These are phyloP conservation scores for Paramyrothecium roridum DNA, from an alignment of 2,329 filamentous ascomycete genomes.

Conservation along the genomic window DNA sequence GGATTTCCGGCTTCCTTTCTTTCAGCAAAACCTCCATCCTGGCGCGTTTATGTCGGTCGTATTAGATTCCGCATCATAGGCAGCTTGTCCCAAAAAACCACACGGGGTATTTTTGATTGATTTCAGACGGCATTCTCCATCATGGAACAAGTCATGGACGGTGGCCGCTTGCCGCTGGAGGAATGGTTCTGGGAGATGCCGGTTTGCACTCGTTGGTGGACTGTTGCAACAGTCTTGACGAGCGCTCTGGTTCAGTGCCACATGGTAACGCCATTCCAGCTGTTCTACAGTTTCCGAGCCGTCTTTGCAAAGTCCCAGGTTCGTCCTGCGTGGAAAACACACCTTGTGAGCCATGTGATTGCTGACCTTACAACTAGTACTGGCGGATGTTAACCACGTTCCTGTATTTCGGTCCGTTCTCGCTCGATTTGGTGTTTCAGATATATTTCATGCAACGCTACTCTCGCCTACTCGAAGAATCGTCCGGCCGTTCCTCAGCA, in stretches of 20 bases:
- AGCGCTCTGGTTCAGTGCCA: conserved; percentile 91
- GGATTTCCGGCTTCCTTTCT: not conserved
- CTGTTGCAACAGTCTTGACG: conserved; percentile 82
- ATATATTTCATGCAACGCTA: conserved; percentile 98
- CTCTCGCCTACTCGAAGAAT: conserved; percentile 90
- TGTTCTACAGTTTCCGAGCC: conserved; percentile 93
- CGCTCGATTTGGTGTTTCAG: conserved; percentile 91
- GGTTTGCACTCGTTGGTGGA: conserved; percentile 94
- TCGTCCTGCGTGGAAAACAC: conserved; percentile 22
- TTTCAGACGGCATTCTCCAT: not conserved
- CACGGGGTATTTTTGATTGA: not conserved
- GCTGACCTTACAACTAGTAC: conserved; percentile 56
- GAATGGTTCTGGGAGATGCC: conserved; percentile 99
- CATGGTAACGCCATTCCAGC: conserved; percentile 86
- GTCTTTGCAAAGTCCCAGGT: conserved; percentile 93
- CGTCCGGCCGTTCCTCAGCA: conserved; percentile 84
- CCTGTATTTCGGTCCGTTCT: conserved; percentile 94
- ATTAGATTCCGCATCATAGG: too few relatives aligned
- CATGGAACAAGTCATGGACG: conserved; percentile 61
- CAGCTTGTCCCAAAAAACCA: not conserved
- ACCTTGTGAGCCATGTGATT: not conserved
- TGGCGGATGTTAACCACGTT: conserved; percentile 97
- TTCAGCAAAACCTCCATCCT: not conserved
- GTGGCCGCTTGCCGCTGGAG: conserved; percentile 74
- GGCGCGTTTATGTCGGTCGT: not conserved